Base-by-base conservation (phyloP, 176 grass and related monocot species). In the Urochloa ruziziensis region DNA sequence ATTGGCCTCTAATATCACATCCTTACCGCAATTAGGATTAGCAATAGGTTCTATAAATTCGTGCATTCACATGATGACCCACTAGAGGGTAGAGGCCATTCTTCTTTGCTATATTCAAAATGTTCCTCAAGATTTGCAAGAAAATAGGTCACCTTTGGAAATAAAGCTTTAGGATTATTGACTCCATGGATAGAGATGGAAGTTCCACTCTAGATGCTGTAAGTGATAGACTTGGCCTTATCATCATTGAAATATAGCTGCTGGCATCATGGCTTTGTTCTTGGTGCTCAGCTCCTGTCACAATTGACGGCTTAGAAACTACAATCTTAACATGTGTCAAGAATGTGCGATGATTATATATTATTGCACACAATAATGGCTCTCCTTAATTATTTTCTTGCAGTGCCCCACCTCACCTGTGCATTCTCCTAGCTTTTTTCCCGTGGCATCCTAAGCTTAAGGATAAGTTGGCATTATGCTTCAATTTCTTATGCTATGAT, bases 271-370 rank as follows among this genome's bases (percentile, higher is more conserved):
- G 19, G 21, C 23, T 86, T 59, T 27, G 56, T 59, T 51, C 67
- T 83, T 70, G 80, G 84, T 91, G 89, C 80, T n/a, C n/a, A n/a
- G n/a, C n/a, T 54, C 75, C 23, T 80, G 62, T 80, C 75, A 91
- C 80, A 80, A 80, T 70, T 56, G 75, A 80, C 42, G 68, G 84
- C 1, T 61, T 49, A 44, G 42, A 87, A 90, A 77, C 37, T 75
- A 43, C 27, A 62, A 87, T 33, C 40, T 69, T 52, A 79, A 78
- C 47, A 51, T 51, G 57, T 35, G 66, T 78, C 65, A 73, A 59
- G 57, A 18, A 67, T n/a, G n/a, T n/a, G n/a, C n/a, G n/a, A n/a
- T n/a, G n/a, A 11, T 57, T 12, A 9, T 24, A 11, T 12, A 69
- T 68, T 23, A 58, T 23, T 83, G 81, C 44, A 9, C 13, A 52